These are phyloP conservation scores for Polymyxa betae DNA, from an alignment of 208 protist genomes.

Conservation along the genomic window DNA sequence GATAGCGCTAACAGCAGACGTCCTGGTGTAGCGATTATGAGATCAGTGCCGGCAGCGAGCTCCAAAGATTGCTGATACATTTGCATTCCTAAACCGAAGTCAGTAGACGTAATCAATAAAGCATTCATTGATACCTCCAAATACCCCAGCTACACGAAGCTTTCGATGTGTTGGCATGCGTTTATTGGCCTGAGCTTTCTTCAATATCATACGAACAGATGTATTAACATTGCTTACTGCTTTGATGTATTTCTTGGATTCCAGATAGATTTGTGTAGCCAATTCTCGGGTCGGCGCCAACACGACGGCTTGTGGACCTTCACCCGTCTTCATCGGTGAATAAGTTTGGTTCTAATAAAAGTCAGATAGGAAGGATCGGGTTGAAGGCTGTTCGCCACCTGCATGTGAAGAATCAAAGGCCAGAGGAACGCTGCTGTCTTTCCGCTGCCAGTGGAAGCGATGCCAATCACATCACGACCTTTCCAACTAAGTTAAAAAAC, in stretches of 20 bases:
- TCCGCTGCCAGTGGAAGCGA: slow-evolving; percentile 79
- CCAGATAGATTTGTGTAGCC: slow-evolving; percentile 72
- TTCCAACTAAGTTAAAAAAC: slow-evolving; percentile 55
- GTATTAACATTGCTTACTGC: not conserved
- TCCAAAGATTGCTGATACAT: slow-evolving; percentile 67
- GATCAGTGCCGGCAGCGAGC: slow-evolving; percentile 60
- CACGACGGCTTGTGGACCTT: slow-evolving; percentile 81
- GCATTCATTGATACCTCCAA: slow-evolving; percentile 64
- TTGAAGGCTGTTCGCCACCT: slow-evolving; percentile 1
- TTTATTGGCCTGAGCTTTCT: slow-evolving; percentile 76
- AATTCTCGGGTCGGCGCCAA: slow-evolving; percentile 84
- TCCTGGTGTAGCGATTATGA: slow-evolving; percentile 67
- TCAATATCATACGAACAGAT: not conserved
- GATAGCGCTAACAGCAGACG: slow-evolving; percentile 78
- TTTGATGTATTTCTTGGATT: slow-evolving; percentile 54
- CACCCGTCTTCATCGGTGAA: slow-evolving; percentile 73
- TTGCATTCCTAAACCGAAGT: slow-evolving; percentile 15
- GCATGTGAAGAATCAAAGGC: slow-evolving; percentile 77
- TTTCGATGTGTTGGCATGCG: slow-evolving; percentile 71
- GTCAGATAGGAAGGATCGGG: slow-evolving; percentile 74
- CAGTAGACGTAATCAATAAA: not conserved
- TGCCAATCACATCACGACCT: slow-evolving; percentile 73
- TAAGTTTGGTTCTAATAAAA: slow-evolving; percentile 73
- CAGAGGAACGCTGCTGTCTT: slow-evolving; percentile 82
- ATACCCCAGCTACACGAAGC: slow-evolving; percentile 73